phyloP scores from a whole-genome alignment of 2,329 filamentous ascomycete genomes.

The Simplicillium aogashimaense region DNA sequence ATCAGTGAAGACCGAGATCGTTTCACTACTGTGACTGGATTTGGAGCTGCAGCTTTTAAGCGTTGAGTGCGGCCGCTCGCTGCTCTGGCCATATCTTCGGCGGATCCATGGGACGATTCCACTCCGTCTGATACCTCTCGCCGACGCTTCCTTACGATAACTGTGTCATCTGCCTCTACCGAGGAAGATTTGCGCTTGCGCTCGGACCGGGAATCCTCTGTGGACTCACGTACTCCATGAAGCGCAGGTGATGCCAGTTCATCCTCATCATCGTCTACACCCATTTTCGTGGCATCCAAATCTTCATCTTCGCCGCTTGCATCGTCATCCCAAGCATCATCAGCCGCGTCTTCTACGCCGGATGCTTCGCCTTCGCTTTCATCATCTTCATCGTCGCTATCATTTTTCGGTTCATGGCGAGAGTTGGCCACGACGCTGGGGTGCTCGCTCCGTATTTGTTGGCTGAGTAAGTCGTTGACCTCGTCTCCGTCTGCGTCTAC shows the following conservation, averaged over 20 bases:
- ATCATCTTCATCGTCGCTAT: constrained; percentile 24
- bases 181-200: constrained; percentile 80
- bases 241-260: constrained; percentile 2
- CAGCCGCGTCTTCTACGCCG: constrained; percentile 44
- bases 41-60: too few relatives aligned
- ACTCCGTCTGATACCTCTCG: constrained; percentile 36
- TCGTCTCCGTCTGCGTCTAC: constrained; percentile 32
- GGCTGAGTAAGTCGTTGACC: constrained; percentile 21
- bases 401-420: constrained; percentile 4
- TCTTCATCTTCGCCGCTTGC: constrained; percentile 24
- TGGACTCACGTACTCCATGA: constrained; percentile 41
- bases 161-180: constrained; percentile 48
- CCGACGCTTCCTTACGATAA: constrained; percentile 41
- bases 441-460: constrained; percentile 12
- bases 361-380: constrained; percentile 46
- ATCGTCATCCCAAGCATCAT: constrained; percentile 33
- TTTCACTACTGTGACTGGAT: constrained; percentile 29
- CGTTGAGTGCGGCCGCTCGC: too few relatives aligned
- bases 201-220: constrained; percentile 68
- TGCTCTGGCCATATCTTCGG: constrained; percentile 7
- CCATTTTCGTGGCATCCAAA: constrained; percentile 48
- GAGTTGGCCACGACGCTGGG: constrained; percentile 2
- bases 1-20: constrained; percentile 23
- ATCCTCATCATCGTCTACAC: constrained; percentile 47
- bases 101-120: constrained; percentile 22